Conservation (phyloP, 1,284 basidiomycete genomes). For the Cryptococcus sp. region DNA sequence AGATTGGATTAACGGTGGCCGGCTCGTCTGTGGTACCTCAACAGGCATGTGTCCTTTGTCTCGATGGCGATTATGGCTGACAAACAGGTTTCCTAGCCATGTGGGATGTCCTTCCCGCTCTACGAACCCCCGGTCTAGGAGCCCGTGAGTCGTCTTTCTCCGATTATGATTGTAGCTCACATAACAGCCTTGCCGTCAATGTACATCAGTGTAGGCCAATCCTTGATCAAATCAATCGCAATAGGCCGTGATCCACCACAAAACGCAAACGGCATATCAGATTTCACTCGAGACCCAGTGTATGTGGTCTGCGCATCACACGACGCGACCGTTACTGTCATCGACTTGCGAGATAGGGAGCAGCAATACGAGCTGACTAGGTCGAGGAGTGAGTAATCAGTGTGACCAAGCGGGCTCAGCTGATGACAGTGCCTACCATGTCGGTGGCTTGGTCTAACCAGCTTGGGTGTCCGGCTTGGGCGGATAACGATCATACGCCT, state of each 20-base stretch:
- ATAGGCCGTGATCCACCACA: constrained; percentile 24
- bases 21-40: constrained; percentile 71
- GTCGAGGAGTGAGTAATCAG: constrained; percentile 10
- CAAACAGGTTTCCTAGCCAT: constrained; percentile 65
- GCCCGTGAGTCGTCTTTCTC: constrained; percentile 10
- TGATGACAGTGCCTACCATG: constrained; percentile 27
- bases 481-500: constrained; percentile 38
- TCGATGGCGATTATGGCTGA: constrained; percentile 1
- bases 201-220: constrained; percentile 21
- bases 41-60: constrained; percentile 58
- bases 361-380: too few species aligned
- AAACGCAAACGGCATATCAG: constrained; percentile 12
- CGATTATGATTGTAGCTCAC: not conserved
- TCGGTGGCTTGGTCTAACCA: constrained; percentile 33
- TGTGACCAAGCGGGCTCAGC: not conserved
- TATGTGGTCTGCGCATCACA: constrained; percentile 24
- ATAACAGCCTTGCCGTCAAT: constrained; percentile 19
- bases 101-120: constrained; percentile 61
- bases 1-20: constrained; percentile 80
- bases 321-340: constrained; percentile 27
- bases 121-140: constrained; percentile 14
- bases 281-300: constrained; percentile 24
- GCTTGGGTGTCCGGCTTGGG: constrained; percentile 24
- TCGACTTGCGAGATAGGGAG: constrained; percentile 34
- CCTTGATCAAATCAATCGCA: constrained; percentile 24